phyloP scores from a whole-genome alignment of 345 rosid species.

The Populus ilicifolia region DNA sequence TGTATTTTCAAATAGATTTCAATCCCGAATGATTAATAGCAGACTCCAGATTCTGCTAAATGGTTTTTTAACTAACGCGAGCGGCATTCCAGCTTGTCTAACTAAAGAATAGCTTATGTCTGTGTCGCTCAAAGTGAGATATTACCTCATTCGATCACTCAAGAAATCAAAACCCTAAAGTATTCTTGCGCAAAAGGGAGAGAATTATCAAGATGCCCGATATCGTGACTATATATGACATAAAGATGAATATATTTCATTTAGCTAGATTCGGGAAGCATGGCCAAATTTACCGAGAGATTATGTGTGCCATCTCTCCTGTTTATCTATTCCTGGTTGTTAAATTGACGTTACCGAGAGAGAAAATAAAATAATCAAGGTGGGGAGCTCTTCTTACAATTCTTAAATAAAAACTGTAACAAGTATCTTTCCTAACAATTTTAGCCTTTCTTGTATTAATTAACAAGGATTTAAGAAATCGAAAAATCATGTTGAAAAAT shows the following conservation, averaged over 20 bases:
- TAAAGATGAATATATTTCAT: background rate
- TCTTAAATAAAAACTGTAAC: background rate
- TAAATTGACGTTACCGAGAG: background rate
- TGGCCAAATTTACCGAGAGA: background rate
- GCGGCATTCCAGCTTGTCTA: too few species aligned
- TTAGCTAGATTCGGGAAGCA: background rate
- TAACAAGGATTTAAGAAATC: too few species aligned
- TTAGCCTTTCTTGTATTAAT: too few species aligned
- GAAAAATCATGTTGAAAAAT: too few species aligned
- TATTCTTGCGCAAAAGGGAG: background rate
- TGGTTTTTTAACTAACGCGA: too few species aligned
- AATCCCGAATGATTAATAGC: too few species aligned
- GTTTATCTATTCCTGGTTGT: background rate
- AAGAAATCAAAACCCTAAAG: too few species aligned
- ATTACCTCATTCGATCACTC: background rate
- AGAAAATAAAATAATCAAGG: background rate
- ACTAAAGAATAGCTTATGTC: too few species aligned
- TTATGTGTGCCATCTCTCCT: background rate
- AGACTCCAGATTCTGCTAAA: too few species aligned
- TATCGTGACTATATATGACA: background rate
- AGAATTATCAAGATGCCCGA: too few species aligned
- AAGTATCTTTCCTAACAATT: background rate
- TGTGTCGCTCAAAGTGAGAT: background rate
- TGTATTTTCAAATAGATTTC: too few species aligned
- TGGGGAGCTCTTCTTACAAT: background rate